Base-by-base conservation (phyloP, 805 yeast genomes). In the Nakazawaea wickerhamii region DNA sequence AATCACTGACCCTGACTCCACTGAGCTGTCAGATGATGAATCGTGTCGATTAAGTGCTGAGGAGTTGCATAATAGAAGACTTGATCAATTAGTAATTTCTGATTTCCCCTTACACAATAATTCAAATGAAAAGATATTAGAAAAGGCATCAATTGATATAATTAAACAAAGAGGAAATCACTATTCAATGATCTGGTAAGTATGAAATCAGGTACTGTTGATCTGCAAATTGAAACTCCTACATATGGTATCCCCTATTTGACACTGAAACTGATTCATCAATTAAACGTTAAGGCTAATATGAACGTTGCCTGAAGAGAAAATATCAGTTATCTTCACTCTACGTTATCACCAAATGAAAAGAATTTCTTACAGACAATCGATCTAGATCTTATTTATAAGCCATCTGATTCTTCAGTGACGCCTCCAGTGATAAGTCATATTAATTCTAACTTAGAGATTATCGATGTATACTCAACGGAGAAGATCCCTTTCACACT, bases 401-500 rank as follows among this genome's bases (percentile, higher is more conserved):
- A n/a, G 9, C 44, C 49, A 6, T 13, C 28, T 5, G 11, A 35
- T 5, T 21, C 18, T 13, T 11, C 23, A 6, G 27, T 38, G 6
- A 39, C 38, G n/a, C 50, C 50, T 1, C 56, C 56, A 2, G 23
- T 30, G 9, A 15, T 45, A 1, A 19, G 38, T 8, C 13, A 27
- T 4, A 40, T 46, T n/a, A 38, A 37, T 17, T 19, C 45, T 13
- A 19, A 19, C 1, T 31, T 54, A 31, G 43, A 31, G 19, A 44
- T 44, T 1, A 25, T 47, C 30, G 49, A 47, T 19, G 5, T 51
- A 1, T 25, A 30, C 8, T 48, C 56, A 4, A 17, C 22, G 5
- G 15, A 32, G 4, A 45, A 49, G 2, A 67, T 71, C 32, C 76
- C 77, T 14, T 53, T 71, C 14, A 62, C 62, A 40, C 45, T 71